Base-by-base conservation (phyloP, 129 eudicot species). In the Chrysanthemum makinoi region DNA sequence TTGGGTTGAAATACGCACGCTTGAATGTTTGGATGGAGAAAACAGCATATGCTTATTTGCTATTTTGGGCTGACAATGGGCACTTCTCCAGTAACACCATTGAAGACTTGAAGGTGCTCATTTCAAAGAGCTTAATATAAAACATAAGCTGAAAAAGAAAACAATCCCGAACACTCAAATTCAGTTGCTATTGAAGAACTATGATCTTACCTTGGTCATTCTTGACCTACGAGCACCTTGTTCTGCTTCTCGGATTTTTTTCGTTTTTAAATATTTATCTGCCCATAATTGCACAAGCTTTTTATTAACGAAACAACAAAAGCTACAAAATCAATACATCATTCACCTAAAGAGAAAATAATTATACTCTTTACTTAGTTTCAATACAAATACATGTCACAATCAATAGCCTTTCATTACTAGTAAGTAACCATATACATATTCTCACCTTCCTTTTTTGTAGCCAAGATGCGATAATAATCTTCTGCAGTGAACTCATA, bases 401-500 rank as follows among this genome's bases (percentile, higher is more conserved):
- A 15, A 22, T 15, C 2, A 17, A 15, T 17, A 17, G 20, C 61
- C 35, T 39, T 22, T 65, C 50, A 44, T 50, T 30, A 0, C 30
- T 20, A 52, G 18, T 10, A 52, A 35, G 18, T 54, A 44, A 62
- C 28, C 61, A 60, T 19, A 30, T 39, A 49, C 3, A 6, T 53
- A n/a, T 46, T 17, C 55, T 75, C 81, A 91, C 97, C 97, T 83
- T 85, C 92, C 74, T 87, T 93, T 71, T 85, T 87, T 2, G 89
- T 79, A 17, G 78, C 83, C 85, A 81, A 68, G 61, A 89, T 57
- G 66, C 89, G 88, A 75, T 70, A 85, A 69, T 89, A 93, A 72
- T 93, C 98, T 77, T 89, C 92, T 1, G 95, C 77, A 11, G 88
- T 89, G 63, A 92, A 89, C 62, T 92, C 98, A 75, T 68, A 92